Conservation (phyloP, 331 rosid species). For the Prunus yedoensis region DNA sequence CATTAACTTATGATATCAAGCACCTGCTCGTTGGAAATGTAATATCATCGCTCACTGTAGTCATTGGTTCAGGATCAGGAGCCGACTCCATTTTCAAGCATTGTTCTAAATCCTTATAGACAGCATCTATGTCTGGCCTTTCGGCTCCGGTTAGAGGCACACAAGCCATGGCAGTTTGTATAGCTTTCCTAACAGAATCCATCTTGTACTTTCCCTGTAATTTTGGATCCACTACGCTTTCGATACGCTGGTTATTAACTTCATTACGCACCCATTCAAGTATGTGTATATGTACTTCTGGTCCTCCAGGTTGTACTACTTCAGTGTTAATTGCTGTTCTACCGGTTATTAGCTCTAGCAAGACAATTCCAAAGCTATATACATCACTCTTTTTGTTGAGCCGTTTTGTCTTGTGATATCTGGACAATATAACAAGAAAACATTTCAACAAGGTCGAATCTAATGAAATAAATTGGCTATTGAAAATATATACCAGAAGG, state of each 20-base stretch:
- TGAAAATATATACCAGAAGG: no score
- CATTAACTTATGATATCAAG: no score
- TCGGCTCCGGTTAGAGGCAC: no score
- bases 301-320: background rate
- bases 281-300: background rate
- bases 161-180: conserved; percentile 1
- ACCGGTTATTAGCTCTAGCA: background rate
- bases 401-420: background rate
- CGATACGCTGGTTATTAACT: background rate
- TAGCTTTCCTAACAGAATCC: background rate
- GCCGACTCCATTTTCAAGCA: background rate
- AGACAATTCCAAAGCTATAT: background rate
- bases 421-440: background rate
- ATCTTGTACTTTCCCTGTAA: background rate
- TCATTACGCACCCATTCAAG: background rate
- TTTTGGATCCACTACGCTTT: background rate
- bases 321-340: background rate
- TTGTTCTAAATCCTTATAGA: background rate
- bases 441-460: no score
- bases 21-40: no score
- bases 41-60: no score
- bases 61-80: no score
- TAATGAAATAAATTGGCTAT: no score
- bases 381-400: background rate
- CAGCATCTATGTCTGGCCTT: background rate